Evolutionary conservation across 2,329 filamentous ascomycete species (phyloP), one percentile per base, ranked within the genome.

Genomic region (Beauveria brongniartii): DNA sequence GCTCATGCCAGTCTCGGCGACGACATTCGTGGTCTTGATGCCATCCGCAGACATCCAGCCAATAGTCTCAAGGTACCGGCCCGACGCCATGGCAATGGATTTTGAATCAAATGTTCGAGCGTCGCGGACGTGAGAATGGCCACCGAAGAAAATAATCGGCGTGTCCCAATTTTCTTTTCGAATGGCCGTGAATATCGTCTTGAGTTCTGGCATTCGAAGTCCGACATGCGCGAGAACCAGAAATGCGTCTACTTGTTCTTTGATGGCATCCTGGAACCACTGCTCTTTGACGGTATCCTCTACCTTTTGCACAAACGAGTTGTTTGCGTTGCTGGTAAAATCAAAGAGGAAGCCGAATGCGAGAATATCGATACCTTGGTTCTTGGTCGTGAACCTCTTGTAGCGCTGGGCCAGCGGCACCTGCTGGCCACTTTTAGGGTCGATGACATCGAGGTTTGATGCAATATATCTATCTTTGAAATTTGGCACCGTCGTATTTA

Each of bases 301-400:
- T 2, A 96, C 92, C 0, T 82, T 83, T 66, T 91, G 86, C 0
- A 97, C 90, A 3, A 91, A 79, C 0, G 91, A 96, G 72, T 97
- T 97, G 71, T 96, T 94, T 61, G 89, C 88, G 72, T 96, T 96
- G 20, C 87, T 86, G 1, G 84, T 90, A 68, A 99, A 99, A 75
- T 99, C 87, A 73, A 97, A 99, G 3, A 99, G 77, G 73, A 99
- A 97, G 2, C 94, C 94, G 72, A 99, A 92, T 0, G 93, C 90
- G 54, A 96, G 78, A 62, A 99, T 85, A 18, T 88, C 83, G 63
- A 96, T 86, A 5, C 88, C 89, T 66, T 91, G 90, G 66, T 95
- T 91, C 78, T 92, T 92, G 6, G 94, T 99, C 61, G 84, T 92
- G 74, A 99, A 96, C 70, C 91, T 94, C 71, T 89, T 87, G 74